Evolutionary conservation across 306 rosid species (phyloP), one percentile per base, ranked within the genome.

Genomic region (Mimosa pudica): DNA sequence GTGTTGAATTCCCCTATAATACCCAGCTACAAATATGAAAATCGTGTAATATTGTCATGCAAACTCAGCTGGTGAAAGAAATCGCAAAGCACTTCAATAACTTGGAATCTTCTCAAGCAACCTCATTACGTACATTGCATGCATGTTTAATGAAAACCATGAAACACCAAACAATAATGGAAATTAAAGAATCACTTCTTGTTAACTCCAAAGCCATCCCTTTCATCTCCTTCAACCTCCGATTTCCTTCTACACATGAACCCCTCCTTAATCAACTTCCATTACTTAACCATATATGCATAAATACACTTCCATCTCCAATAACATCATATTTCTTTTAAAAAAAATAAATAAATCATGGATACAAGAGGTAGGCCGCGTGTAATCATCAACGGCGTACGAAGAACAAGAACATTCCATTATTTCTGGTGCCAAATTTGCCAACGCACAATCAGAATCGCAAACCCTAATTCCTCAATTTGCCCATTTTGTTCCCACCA

Each of bases 331-430:
- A 13, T 12, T 52, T 52, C 30, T 24, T 24, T 24, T 24, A 24
- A 24, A 24, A 38, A 38, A 16, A 4, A n/a, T n/a, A n/a, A 52
- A 52, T 52, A 1, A 18, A 57, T 57, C 17, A 89, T 92, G 97
- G 85, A 90, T 20, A 60, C 77, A 2, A 61, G 74, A 71, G 83
- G 82, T 45, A 90, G 89, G 62, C 84, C 91, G 81, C 92, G 94
- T 4, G 83, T 67, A 7, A 35, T 80, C 1, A 84, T 84, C 58
- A 87, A 90, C n/a, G 94, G 94, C 0, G 79, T 81, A 62, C 78
- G 86, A 84, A 86, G 94, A 87, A 86, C 78, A 60, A 88, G 97
- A 90, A 85, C 89, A 11, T 89, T 77, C 54, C 91, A 88, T 66
- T 86, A 83, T 82, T 92, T 90, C 78, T 84, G 89, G 94, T 90